Evolutionary conservation across 768 basidiomycete species (phyloP).

Genomic region (Kwoniella botswanensis): DNA sequence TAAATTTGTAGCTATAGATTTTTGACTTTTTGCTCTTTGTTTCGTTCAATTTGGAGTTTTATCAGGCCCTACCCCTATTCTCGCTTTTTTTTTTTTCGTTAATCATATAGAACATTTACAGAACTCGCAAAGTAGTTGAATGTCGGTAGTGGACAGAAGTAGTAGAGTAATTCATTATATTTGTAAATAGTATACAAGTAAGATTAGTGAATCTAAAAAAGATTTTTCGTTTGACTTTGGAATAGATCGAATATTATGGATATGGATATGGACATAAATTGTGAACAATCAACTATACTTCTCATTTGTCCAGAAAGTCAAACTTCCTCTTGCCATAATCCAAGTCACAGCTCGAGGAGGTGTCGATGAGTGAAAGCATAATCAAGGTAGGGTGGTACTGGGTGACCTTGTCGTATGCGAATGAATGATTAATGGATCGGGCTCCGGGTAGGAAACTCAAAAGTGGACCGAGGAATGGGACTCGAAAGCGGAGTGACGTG

Average conservation of each 20-base stretch:
- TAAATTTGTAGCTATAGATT: neutral
- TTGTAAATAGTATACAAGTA: neutral
- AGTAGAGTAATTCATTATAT: neutral
- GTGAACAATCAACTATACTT: neutral
- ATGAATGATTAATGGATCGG: neutral
- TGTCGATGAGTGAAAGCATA: neutral
- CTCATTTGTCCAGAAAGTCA: neutral
- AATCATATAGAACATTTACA: neutral
- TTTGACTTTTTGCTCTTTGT: neutral
- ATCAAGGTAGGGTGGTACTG: too few relatives aligned
- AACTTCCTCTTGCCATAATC: neutral
- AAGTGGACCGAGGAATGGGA: neutral
- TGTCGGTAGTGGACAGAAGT: neutral
- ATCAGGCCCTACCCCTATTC: neutral
- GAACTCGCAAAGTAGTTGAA: too few relatives aligned
- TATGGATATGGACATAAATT: too few relatives aligned
- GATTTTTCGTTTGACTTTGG: neutral
- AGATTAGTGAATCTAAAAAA: too few relatives aligned
- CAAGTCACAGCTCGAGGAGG: neutral
- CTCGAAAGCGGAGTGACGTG: neutral
- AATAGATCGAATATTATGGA: neutral
- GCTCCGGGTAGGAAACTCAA: neutral
- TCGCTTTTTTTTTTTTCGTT: neutral
- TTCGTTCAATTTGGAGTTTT: neutral
- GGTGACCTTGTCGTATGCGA: neutral